Conservation (phyloP, 805 yeast species). For the Saturnispora diversa region DNA sequence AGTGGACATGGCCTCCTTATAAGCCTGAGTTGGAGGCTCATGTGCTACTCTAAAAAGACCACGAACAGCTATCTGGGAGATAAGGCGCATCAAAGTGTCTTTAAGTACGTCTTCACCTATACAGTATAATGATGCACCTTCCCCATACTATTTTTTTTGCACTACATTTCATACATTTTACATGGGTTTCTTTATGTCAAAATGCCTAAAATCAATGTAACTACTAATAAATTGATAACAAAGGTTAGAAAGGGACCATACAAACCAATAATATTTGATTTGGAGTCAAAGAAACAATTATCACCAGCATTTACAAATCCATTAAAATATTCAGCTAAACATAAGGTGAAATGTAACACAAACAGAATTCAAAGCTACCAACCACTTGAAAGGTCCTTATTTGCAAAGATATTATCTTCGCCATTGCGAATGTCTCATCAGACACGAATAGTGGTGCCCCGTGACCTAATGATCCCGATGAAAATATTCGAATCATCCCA, state of each 20-base stretch:
- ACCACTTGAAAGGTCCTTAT: constrained; percentile 28
- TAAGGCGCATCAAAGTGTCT: not conserved
- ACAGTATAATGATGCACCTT: too few relatives aligned
- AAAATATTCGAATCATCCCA: constrained; percentile 16
- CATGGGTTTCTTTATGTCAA: not conserved
- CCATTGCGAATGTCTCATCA: constrained; percentile 36
- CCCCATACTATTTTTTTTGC: too few relatives aligned
- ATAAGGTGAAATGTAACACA: constrained; percentile 10
- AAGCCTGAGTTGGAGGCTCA: constrained; percentile 22
- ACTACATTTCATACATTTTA: not conserved
- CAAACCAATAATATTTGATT: not conserved
- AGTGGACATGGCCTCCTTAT: constrained; percentile 30
- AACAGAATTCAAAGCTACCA: constrained; percentile 20
- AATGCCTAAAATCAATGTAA: constrained; percentile 1
- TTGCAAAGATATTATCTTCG: constrained; percentile 34
- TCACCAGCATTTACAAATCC: constrained; percentile 23
- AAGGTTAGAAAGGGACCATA: not conserved
- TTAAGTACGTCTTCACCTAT: not conserved
- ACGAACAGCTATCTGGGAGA: constrained; percentile 1
- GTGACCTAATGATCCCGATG: constrained; percentile 31
- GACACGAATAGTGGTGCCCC: constrained; percentile 33
- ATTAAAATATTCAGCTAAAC: constrained; percentile 20
- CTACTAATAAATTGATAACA: not conserved
- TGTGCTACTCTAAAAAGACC: constrained; percentile 16
- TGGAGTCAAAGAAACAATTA: not conserved